Evolutionary conservation across 805 yeast genomes (phyloP).

Genomic region (Zygosaccharomyces pseudorouxii): DNA sequence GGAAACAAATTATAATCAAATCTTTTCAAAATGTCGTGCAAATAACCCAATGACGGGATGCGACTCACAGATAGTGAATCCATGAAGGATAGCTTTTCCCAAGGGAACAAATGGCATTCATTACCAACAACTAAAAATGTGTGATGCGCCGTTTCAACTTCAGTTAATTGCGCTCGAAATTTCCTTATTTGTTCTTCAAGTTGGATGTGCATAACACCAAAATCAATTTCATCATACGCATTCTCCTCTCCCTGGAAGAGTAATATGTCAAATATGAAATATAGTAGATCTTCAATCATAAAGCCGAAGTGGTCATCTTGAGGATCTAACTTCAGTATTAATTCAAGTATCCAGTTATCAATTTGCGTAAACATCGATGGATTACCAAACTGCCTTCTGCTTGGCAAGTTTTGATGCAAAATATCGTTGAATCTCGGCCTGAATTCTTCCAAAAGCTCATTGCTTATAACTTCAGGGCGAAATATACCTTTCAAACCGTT

Average conservation of each 20-base stretch:
- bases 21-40: conserved; percentile 38
- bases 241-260: conserved; percentile 59
- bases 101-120: conserved; percentile 67
- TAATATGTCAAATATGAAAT: conserved; percentile 56
- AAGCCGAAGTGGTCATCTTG: conserved; percentile 27
- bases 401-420: conserved; percentile 45
- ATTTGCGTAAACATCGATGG: conserved; percentile 34
- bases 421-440: conserved; percentile 37
- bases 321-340: conserved; percentile 47
- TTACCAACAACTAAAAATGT: conserved; percentile 66
- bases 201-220: conserved; percentile 50
- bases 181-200: conserved; percentile 44
- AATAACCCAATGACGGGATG: conserved; percentile 58
- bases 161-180: conserved; percentile 20
- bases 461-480: conserved; percentile 32
- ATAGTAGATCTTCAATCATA: conserved; percentile 57
- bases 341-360: conserved; percentile 45
- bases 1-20: conserved; percentile 15
- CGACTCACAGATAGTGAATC: conserved; percentile 58
- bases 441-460: conserved; percentile 33
- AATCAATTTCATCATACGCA: conserved; percentile 61
- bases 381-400: conserved; percentile 36
- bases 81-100: conserved; percentile 76
- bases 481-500: conserved; percentile 74
- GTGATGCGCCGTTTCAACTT: conserved; percentile 40